Evolutionary conservation across 768 basidiomycete genomes (phyloP).

Genomic region (Strobilomyces echinocephalus): DNA sequence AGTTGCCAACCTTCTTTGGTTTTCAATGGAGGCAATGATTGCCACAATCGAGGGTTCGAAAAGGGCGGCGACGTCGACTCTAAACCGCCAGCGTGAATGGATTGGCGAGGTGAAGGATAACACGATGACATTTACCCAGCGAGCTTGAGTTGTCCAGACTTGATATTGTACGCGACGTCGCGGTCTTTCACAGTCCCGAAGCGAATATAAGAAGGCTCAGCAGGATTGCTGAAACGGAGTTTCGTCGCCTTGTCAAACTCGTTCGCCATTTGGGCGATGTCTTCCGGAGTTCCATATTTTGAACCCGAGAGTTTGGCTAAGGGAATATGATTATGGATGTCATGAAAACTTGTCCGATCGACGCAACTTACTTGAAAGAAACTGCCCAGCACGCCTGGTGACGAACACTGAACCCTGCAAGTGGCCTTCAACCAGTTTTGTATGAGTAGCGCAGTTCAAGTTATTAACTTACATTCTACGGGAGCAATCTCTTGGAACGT

Average conservation of each 20-base stretch:
- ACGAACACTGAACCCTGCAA: constrained; percentile 51
- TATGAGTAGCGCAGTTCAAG: background rate
- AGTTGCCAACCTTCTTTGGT: constrained; percentile 15
- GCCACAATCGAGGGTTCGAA: no score
- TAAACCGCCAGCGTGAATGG: constrained; percentile 38
- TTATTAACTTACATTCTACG: constrained; percentile 34
- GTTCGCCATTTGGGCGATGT: constrained; percentile 37
- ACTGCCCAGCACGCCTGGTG: constrained; percentile 37
- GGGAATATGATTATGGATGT: background rate
- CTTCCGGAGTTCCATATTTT: constrained; percentile 35
- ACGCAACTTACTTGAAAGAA: constrained; percentile 33
- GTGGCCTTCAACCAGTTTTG: constrained; percentile 34
- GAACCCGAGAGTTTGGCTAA: constrained; percentile 40
- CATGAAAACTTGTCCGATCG: background rate
- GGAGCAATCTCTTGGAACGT: constrained; percentile 48
- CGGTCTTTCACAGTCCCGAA: no score
- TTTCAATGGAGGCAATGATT: no score
- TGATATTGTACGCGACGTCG: no score
- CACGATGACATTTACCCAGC: no score
- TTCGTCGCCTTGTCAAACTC: constrained; percentile 48
- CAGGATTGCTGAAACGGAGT: constrained; percentile 36
- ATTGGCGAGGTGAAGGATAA: constrained; percentile 15
- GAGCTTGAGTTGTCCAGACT: no score
- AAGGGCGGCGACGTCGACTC: no score
- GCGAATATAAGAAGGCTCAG: constrained; percentile 19